Evolutionary conservation across 306 rosid genomes (phyloP).

Genomic region (Vigna trinervia): DNA sequence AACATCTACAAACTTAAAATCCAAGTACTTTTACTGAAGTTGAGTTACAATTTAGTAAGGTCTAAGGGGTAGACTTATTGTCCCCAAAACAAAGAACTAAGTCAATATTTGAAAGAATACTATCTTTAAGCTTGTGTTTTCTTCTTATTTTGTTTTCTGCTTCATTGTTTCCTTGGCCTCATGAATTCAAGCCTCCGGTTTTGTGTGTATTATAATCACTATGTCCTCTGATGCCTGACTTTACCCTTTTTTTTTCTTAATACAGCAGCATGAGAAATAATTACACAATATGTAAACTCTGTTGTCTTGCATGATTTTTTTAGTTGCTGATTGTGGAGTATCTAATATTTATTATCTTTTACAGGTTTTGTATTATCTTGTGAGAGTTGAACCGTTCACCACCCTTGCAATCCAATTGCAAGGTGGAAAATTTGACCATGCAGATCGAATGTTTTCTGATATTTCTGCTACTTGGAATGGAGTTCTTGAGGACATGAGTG

Average conservation of each 20-base stretch:
- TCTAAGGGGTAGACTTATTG: slow-evolving; percentile 10
- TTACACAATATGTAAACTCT: slow-evolving; percentile 14
- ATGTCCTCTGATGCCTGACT: slow-evolving; percentile 23
- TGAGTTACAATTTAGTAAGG: background rate
- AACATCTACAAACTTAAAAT: slow-evolving; percentile 12
- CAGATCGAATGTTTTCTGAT: slow-evolving; percentile 98
- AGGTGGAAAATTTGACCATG: slow-evolving; percentile 99
- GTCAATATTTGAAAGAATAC: slow-evolving; percentile 15
- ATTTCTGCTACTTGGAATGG: slow-evolving; percentile 95
- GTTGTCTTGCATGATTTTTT: slow-evolving; percentile 32
- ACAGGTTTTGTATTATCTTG: slow-evolving; percentile 94
- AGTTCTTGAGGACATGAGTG: slow-evolving; percentile 97
- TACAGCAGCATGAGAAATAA: slow-evolving; percentile 18
- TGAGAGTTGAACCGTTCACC: slow-evolving; percentile 97
- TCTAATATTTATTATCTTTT: slow-evolving; percentile 44
- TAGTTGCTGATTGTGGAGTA: slow-evolving; percentile 30
- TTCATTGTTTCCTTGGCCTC: slow-evolving; percentile 8
- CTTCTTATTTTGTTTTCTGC: slow-evolving; percentile 22
- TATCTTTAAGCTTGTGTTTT: background rate
- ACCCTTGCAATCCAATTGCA: slow-evolving; percentile 95
- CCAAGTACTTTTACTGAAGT: background rate
- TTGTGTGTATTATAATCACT: slow-evolving; percentile 30
- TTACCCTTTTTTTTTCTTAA: slow-evolving; percentile 12
- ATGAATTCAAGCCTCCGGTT: slow-evolving; percentile 15
- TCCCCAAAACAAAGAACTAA: background rate